Evolutionary conservation across 1,284 basidiomycete species (phyloP), one percentile per base, ranked within the genome.

Genomic region (Malassezia restricta): DNA sequence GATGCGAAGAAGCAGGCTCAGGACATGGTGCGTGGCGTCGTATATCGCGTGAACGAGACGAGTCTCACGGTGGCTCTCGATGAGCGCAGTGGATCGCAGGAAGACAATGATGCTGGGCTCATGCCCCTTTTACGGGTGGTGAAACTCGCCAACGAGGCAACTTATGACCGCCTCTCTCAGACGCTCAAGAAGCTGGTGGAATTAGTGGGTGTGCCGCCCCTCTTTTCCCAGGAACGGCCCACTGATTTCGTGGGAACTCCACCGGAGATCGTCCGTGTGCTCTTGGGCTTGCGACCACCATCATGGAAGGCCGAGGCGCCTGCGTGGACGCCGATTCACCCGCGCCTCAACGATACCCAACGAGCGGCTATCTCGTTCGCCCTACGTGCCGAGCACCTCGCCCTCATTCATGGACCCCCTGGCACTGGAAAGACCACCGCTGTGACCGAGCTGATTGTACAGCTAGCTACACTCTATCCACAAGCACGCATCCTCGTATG

Each of bases 381-480:
- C 4, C 71, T 91, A 3, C 80, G 83, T 0, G 77, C 76, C 0
- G 60, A 81, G 1, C 84, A 90, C 66, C 79, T 95, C 0, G 86
- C 86, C 0, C 87, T 90, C 60, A 90, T 98, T n/a, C 91, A 95
- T 68, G 91, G 92, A 0, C 92, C 92, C 5, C 91, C 92, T 54
- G 91, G 79, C 1, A 75, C 74, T 0, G 71, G 72, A 8, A 68
- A 68, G 50, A 71, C 62, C 5, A 66, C 60, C 3, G 59, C 61
- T 0, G 51, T 69, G 9, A 87, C 86, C 17, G 70, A 73, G 49
- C 56, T 73, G 8, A 63, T 73, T 41, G 55, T 69, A 43, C 70
- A 73, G 50, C 58, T 71, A 11, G 68, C 63, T 12, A 27, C n/a
- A 12, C 20, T 15, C 9, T 11, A 50, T 12, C 47, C 47, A 3